Evolutionary conservation across 495 filamentous ascomycete species (phyloP), one percentile per base, ranked within the genome.

Genomic region (Tuber melanosporum): DNA sequence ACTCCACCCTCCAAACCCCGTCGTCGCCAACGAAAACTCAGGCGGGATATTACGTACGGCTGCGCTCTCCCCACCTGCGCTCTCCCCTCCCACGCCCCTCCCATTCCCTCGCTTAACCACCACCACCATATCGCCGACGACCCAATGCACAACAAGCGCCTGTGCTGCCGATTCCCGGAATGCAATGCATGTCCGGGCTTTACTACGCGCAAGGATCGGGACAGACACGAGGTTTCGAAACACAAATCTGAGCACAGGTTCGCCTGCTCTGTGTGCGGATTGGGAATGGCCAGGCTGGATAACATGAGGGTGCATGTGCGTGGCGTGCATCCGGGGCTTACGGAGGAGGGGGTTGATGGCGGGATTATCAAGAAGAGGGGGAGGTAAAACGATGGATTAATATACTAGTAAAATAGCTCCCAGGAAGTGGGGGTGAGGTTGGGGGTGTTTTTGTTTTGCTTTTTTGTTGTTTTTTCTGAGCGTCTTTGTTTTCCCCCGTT

Each of bases 81-180:
- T 22, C 52, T 57, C 52, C 52, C 52, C n/a, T 57, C 15, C 7
- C 22, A 57, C n/a, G 1, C 52, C 52, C 22, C 52, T 26, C 52
- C 9, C 7, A 12, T 14, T 3, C 52, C 52, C 52, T 57, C 22
- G 1, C n/a, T 8, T 3, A 57, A 26, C n/a, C n/a, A 57, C n/a
- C 52, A 57, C 52, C 52, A 57, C 22, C n/a, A 57, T 10, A 52
- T 52, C 20, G 20, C 47, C 20, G 47, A 52, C 47, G 9, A 57
- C 22, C 52, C 22, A 0, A 82, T 80, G 36, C 81, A 83, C 46
- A 78, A 78, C n/a, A 83, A 82, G 45, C 66, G 81, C 0, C 82
- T 82, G n/a, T 9, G 20, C 0, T 83, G 81, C 22, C 52, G 42
- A 1, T 66, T 45, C 26, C 0, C 39, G 2, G 69, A 1, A 4